phyloP scores from a whole-genome alignment of 306 rosid genomes.

The Adenanthera pavonina region DNA sequence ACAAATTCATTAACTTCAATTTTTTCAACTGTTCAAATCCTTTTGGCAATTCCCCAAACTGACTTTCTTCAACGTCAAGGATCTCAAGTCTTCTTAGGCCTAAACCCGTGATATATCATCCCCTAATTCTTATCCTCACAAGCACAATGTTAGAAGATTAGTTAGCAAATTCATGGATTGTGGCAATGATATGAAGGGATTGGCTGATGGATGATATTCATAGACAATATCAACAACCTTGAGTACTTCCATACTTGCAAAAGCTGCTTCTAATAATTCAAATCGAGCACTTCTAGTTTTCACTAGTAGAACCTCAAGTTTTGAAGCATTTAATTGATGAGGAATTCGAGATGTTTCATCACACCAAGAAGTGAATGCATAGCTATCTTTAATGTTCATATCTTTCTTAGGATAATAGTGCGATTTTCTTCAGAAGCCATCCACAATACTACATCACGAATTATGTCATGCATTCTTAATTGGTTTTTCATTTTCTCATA shows the following conservation, averaged over 20 bases:
- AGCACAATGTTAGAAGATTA: neutral
- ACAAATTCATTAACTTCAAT: neutral
- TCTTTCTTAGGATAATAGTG: conserved; percentile 4
- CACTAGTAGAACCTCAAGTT: neutral
- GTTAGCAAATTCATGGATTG: neutral
- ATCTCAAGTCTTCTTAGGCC: neutral
- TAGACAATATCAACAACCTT: no score
- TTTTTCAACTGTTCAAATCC: neutral
- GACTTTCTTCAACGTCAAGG: neutral
- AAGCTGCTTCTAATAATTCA: neutral
- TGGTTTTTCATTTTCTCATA: neutral
- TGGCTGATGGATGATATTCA: no score
- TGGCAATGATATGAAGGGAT: no score
- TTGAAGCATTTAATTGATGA: neutral
- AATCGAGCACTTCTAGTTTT: no score
- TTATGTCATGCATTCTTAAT: conserved; percentile 30
- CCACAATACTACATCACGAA: conserved; percentile 12
- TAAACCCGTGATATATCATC: neutral
- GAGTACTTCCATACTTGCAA: neutral
- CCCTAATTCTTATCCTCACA: fast-evolving
- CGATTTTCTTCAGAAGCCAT: neutral
- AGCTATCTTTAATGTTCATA: neutral
- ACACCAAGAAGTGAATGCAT: neutral
- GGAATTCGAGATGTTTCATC: neutral
- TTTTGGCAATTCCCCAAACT: neutral